Conservation (phyloP, 1,139 yeast species). For the Sugiyamaella japonica region DNA sequence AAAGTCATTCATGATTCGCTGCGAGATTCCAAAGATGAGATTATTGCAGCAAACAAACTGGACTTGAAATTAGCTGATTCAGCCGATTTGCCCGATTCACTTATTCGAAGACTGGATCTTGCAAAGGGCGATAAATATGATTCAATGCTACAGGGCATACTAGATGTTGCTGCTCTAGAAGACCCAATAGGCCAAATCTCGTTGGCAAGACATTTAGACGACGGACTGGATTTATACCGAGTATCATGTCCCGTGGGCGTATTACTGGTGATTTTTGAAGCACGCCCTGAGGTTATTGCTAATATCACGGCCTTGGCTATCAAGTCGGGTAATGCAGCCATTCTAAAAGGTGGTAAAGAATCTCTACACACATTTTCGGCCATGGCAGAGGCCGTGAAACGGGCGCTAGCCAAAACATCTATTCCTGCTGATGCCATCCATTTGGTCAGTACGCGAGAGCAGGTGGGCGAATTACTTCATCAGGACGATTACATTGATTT, state of each 20-base stretch:
- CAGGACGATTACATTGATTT: slow-evolving; percentile 91
- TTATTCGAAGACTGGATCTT: slow-evolving; percentile 81
- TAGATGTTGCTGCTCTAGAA: slow-evolving; percentile 82
- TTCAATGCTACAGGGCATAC: slow-evolving; percentile 88
- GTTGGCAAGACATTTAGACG: slow-evolving; percentile 80
- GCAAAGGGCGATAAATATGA: slow-evolving; percentile 83
- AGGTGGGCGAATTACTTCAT: slow-evolving; percentile 75
- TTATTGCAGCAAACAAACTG: slow-evolving; percentile 67
- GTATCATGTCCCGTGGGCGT: slow-evolving; percentile 96
- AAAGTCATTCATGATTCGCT: slow-evolving; percentile 70
- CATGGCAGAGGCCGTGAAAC: slow-evolving; percentile 70
- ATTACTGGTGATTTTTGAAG: slow-evolving; percentile 86
- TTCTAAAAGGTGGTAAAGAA: slow-evolving; percentile 96
- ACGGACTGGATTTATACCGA: slow-evolving; percentile 75
- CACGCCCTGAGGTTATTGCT: slow-evolving; percentile 98
- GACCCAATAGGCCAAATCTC: slow-evolving; percentile 91
- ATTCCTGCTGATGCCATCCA: slow-evolving; percentile 84
- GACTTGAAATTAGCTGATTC: slow-evolving; percentile 72
- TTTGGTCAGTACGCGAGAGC: slow-evolving; percentile 83
- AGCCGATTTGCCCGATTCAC: slow-evolving; percentile 60
- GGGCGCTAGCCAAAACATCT: slow-evolving; percentile 57
- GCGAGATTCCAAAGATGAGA: slow-evolving; percentile 54
- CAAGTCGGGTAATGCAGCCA: slow-evolving; percentile 90
- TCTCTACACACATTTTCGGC: slow-evolving; percentile 78
- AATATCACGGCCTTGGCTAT: slow-evolving; percentile 94